Evolutionary conservation across 2,329 filamentous ascomycete genomes (phyloP), one percentile per base, ranked within the genome.

Genomic region (Dactylonectria estremocensis): DNA sequence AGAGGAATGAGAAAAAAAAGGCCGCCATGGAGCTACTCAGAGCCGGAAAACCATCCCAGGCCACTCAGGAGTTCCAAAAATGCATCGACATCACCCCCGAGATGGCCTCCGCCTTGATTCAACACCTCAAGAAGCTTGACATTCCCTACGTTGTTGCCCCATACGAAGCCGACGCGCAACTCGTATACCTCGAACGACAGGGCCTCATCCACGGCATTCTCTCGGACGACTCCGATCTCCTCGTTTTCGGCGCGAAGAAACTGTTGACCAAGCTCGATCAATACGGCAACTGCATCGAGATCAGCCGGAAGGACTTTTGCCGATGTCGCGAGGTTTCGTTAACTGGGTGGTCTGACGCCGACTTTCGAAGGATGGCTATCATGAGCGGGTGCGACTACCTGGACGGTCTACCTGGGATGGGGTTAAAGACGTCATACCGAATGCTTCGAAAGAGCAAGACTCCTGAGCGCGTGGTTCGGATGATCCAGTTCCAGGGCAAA

Each of bases 341-440:
- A 46, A 92, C 94, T 4, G 95, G 95, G 8, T 99, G 95, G 95
- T 93, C 93, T 2, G 95, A 98, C 79, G 86, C 87, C 10, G 94
- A 98, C 73, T 99, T 99, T 76, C 90, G 96, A 66, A 91, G 91
- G 60, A 99, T 99, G 96, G 94, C 95, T 46, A 99, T 99, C 72
- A 83, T 99, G 67, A 97, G 95, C 78, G 96, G 96, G 8, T 99
- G 96, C 78, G 96, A 99, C 79, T 99, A 99, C 79, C 87, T 98
- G n/a, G 85, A 91, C 2, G 93, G 92, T 66, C 93, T 99, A 69
- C 91, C 90, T 64, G 92, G 92, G 57, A 90, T 99, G 81, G 96
- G 96, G 0, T 81, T 99, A 63, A 98, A 98, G 85, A 98, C 95
- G 6, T 95, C 96, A 0, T 93, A 99, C 80, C 91, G 95, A 50